Evolutionary conservation across 192 early-diverging fungal species (phyloP), one percentile per base, ranked within the genome.

Genomic region (Linnemannia exigua): DNA sequence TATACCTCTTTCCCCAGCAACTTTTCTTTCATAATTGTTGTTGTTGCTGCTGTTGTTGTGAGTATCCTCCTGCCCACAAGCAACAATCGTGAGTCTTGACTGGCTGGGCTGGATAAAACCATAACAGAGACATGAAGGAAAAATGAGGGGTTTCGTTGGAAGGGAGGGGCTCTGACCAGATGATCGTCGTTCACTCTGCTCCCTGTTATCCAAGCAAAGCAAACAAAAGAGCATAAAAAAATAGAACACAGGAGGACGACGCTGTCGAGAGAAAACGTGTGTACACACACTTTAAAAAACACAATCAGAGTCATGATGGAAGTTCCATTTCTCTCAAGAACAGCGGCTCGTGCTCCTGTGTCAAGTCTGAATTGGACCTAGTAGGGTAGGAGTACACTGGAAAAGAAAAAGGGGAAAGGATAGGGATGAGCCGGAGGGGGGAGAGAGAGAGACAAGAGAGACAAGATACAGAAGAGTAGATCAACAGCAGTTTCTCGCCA

Each of bases 311-410:
- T 63, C 25, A 31, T 15, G 25, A 63, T 12, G 11, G 8, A 31
- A 9, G 3, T 11, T 63, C 58, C 41, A 8, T 71, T 46, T 37
- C 72, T n/a, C 47, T 58, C 47, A 47, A 31, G 2, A 61, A 61
- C 25, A 4, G 28, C 58, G 1, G 28, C 58, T 63, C 76, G 76
- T 77, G 76, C 48, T 51, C 67, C 52, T 16, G 51, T 44, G 12
- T 28, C 68, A 70, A 46, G 36, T 54, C 77, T 47, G 77, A 79
- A 79, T 70, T 79, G 71, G 70, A 31, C 36, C 58, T 17, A 67
- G 48, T 17, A 35, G 25, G 19, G 4, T 41, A 52, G 35, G 36
- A 20, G 15, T 12, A 63, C 2, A 41, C 15, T 6, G 5, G 35
- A 16, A 50, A 16, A 66, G 54, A 75, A 35, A 52, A 28, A 14